Evolutionary conservation across 2,329 filamentous ascomycete species (phyloP).

Genomic region (Aureobasidium pullulans): DNA sequence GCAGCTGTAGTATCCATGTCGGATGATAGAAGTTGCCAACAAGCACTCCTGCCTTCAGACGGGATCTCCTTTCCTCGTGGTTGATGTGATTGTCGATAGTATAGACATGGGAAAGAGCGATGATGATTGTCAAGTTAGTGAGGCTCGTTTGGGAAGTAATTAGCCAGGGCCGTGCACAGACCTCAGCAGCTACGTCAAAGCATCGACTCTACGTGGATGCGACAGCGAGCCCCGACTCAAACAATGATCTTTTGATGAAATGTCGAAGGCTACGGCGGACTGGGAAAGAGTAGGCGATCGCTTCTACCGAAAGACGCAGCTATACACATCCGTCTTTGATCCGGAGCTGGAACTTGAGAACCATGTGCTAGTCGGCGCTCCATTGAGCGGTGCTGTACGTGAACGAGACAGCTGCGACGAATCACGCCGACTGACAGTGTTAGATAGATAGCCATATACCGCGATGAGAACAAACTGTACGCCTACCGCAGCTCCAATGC

Average conservation of each 20-base stretch:
- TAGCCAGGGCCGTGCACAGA: background rate
- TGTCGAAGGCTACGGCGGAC: constrained; percentile 66
- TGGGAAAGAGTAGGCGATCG: constrained; percentile 91
- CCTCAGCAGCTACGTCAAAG: background rate
- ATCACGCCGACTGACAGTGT: constrained; percentile 18
- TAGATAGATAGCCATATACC: constrained; percentile 67
- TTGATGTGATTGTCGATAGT: background rate
- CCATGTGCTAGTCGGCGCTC: constrained; percentile 84
- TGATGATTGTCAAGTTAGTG: background rate
- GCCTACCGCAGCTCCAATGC: constrained; percentile 65
- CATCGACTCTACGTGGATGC: background rate
- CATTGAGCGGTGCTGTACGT: constrained; percentile 91
- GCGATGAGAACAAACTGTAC: constrained; percentile 78
- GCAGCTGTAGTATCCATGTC: constrained; percentile 32
- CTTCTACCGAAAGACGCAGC: constrained; percentile 90
- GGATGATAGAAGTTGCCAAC: background rate
- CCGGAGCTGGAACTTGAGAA: constrained; percentile 90
- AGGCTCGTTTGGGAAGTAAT: background rate
- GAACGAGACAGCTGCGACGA: background rate
- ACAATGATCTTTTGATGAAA: constrained; percentile 18
- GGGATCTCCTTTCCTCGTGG: background rate
- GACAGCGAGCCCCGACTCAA: background rate
- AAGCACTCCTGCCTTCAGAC: background rate
- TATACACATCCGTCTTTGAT: constrained; percentile 91
- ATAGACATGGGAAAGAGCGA: background rate